phyloP scores from a whole-genome alignment of 371 early-diverging fungal genomes.

The Apophysomyces sp. region DNA sequence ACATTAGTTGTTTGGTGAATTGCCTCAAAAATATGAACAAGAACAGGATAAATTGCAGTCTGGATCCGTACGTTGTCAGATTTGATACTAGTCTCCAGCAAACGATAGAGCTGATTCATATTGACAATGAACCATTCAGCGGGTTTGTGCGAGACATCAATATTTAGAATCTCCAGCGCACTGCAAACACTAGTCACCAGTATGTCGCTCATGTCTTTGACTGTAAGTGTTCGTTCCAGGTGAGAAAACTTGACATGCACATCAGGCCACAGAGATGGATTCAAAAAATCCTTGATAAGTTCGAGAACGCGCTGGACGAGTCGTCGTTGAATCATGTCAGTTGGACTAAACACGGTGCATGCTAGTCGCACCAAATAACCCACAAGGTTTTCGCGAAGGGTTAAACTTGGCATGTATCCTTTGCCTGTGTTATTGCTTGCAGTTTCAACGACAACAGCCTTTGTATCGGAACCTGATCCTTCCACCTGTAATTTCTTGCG shows the following conservation, averaged over 20 bases:
- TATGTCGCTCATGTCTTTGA: slow-evolving; percentile 43
- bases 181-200: slow-evolving; percentile 53
- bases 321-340: slow-evolving; percentile 42
- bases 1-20: slow-evolving; percentile 36
- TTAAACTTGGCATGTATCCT: slow-evolving; percentile 54
- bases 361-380: slow-evolving; percentile 76
- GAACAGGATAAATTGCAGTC: slow-evolving; percentile 64
- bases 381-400: slow-evolving; percentile 66
- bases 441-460: slow-evolving; percentile 13
- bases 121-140: slow-evolving; percentile 68
- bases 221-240: slow-evolving; percentile 43
- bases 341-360: slow-evolving; percentile 60
- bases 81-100: slow-evolving; percentile 68
- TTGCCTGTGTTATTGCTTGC: slow-evolving; percentile 6
- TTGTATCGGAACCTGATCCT: slow-evolving; percentile 22
- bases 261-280: slow-evolving; percentile 61
- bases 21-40: slow-evolving; percentile 61
- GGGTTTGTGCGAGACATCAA: slow-evolving; percentile 60
- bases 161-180: slow-evolving; percentile 69
- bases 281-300: slow-evolving; percentile 61
- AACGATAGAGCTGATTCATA: slow-evolving; percentile 62
- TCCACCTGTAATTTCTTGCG: slow-evolving; percentile 34
- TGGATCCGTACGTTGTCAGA: slow-evolving; percentile 66
- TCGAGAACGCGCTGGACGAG: slow-evolving; percentile 64
- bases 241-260: slow-evolving; percentile 55